phyloP scores from a whole-genome alignment of 306 rosid species.

The Malus sieversii region DNA sequence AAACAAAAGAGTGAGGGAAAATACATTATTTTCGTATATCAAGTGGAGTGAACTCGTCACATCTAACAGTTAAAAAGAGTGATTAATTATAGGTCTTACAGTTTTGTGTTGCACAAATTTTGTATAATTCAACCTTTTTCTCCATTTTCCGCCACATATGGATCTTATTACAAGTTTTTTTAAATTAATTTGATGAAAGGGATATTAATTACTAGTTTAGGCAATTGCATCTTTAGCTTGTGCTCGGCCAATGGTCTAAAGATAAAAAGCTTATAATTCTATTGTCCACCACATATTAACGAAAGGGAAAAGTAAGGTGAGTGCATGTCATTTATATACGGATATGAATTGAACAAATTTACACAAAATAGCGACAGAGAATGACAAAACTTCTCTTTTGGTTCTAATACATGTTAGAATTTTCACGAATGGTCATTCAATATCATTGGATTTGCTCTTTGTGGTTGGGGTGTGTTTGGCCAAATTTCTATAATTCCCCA shows the following conservation, averaged over 20 bases:
- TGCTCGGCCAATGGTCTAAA: neutral
- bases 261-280: neutral
- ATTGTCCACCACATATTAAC: neutral
- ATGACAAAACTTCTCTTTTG: neutral
- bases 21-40: no score
- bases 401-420: neutral
- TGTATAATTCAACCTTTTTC: neutral
- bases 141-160: neutral
- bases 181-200: neutral
- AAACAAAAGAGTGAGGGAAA: no score
- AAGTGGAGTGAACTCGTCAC: no score
- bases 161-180: neutral
- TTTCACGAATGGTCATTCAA: neutral
- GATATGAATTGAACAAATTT: neutral
- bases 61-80: neutral
- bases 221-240: neutral
- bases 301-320: neutral
- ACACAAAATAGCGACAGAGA: neutral
- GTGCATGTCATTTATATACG: no score
- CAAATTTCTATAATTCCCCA: neutral
- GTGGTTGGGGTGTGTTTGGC: neutral
- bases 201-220: neutral
- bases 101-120: neutral
- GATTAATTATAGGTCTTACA: no score
- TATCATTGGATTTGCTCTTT: neutral